Conservation (phyloP, 2,329 filamentous ascomycete genomes). For the Coniochaeta hoffmannii region DNA sequence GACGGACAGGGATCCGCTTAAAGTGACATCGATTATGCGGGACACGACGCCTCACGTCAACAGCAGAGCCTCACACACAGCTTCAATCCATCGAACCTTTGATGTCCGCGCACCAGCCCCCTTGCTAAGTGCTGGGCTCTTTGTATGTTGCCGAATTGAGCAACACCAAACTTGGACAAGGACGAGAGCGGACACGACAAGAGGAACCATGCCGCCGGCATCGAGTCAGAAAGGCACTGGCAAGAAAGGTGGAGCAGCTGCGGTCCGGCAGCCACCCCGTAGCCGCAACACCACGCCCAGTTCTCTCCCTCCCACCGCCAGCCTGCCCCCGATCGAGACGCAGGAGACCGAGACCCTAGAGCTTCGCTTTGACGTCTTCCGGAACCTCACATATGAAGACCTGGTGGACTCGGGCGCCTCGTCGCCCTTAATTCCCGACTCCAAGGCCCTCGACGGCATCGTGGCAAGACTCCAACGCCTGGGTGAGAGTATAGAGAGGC, state of each 20-base stretch:
- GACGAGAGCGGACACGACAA: slow-evolving; percentile 9
- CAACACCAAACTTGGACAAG: background rate
- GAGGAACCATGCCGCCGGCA: slow-evolving; percentile 44
- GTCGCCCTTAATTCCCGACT: slow-evolving; percentile 53
- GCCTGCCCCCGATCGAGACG: slow-evolving; percentile 45
- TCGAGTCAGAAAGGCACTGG: slow-evolving; percentile 52
- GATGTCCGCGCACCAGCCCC: background rate
- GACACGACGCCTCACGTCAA: background rate
- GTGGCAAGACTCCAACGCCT: slow-evolving; percentile 57
- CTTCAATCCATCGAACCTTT: background rate
- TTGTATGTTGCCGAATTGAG: background rate
- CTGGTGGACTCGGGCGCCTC: slow-evolving; percentile 56
- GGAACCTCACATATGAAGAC: slow-evolving; percentile 59
- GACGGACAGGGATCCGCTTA: background rate
- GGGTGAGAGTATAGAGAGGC: slow-evolving; percentile 58
- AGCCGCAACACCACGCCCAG: slow-evolving; percentile 75
- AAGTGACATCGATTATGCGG: background rate
- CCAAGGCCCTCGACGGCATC: slow-evolving; percentile 56
- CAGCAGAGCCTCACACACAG: background rate
- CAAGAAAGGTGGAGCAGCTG: slow-evolving; percentile 55
- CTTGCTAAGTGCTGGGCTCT: background rate
- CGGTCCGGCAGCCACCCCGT: slow-evolving; percentile 56
- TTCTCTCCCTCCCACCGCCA: slow-evolving; percentile 40
- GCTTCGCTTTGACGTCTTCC: slow-evolving; percentile 50
- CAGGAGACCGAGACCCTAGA: slow-evolving; percentile 60